Conservation (phyloP, 1,284 basidiomycete genomes). For the Fomitopsis betulina region DNA sequence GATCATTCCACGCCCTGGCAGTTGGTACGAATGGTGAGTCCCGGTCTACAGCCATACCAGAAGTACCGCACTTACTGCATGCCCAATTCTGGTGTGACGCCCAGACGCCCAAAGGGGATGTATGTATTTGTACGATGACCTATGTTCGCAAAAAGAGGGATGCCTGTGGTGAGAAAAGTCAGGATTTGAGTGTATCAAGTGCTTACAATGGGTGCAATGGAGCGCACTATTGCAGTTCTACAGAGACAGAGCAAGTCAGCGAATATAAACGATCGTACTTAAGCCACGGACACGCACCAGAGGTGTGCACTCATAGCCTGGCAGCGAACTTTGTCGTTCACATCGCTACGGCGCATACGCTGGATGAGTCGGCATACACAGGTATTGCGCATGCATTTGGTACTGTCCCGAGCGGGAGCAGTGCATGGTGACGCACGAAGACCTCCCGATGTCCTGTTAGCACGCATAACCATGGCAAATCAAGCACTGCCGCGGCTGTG, state of each 20-base stretch:
- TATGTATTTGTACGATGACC: too few relatives aligned
- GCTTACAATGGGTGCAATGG: background rate
- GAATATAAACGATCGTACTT: background rate
- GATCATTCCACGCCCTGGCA: too few relatives aligned
- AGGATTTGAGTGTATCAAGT: too few relatives aligned
- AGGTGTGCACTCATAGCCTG: background rate
- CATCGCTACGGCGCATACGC: background rate
- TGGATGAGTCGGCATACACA: background rate
- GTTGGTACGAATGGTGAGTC: too few relatives aligned
- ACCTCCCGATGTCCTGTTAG: background rate
- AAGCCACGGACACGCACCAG: background rate
- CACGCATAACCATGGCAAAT: background rate
- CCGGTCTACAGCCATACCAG: too few relatives aligned
- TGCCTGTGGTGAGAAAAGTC: too few relatives aligned
- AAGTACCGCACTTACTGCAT: too few relatives aligned
- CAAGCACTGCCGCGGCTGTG: background rate
- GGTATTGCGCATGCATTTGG: background rate
- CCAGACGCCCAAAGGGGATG: too few relatives aligned
- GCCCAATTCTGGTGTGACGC: too few relatives aligned
- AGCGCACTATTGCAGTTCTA: background rate
- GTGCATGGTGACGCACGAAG: background rate
- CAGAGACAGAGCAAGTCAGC: background rate
- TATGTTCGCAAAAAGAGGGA: too few relatives aligned
- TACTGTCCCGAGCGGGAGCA: background rate
- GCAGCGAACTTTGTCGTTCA: background rate